Conservation (phyloP, 441 rosid species). For the Euphorbia schlechtendalii region DNA sequence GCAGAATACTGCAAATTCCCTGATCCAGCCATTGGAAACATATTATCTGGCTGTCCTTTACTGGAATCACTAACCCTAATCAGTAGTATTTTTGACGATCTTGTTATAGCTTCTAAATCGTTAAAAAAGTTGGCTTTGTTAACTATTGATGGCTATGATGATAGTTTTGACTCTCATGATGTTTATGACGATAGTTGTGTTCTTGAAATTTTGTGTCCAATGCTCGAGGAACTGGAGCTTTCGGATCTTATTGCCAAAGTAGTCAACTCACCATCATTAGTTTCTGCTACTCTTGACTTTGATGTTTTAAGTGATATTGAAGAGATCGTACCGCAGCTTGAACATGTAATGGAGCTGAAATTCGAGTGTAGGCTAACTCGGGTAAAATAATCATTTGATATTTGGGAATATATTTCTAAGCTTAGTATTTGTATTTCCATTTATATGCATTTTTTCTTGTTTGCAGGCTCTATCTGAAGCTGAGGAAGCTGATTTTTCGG, state of each 20-base stretch:
- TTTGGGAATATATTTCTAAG: no score
- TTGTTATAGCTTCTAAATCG: background rate
- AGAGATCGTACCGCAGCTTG: background rate
- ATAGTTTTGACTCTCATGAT: no score
- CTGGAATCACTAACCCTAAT: background rate
- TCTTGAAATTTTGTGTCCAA: background rate
- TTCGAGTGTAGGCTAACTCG: background rate
- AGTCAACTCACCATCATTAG: background rate
- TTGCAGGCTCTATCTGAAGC: no score
- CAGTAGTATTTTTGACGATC: background rate
- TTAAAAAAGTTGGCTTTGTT: no score
- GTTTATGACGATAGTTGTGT: background rate
- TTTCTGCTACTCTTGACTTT: background rate
- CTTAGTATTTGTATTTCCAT: no score
- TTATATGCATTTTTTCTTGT: no score
- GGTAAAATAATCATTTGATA: background rate
- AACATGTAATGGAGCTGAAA: background rate
- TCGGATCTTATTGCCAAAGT: background rate
- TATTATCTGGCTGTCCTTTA: background rate
- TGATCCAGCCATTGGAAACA: background rate
- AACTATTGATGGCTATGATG: no score
- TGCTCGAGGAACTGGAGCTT: background rate
- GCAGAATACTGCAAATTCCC: background rate
- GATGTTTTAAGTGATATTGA: background rate
- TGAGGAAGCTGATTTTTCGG: no score